Evolutionary conservation across 2,329 filamentous ascomycete genomes (phyloP), one percentile per base, ranked within the genome.

Genomic region (Aspergillus fischeri): DNA sequence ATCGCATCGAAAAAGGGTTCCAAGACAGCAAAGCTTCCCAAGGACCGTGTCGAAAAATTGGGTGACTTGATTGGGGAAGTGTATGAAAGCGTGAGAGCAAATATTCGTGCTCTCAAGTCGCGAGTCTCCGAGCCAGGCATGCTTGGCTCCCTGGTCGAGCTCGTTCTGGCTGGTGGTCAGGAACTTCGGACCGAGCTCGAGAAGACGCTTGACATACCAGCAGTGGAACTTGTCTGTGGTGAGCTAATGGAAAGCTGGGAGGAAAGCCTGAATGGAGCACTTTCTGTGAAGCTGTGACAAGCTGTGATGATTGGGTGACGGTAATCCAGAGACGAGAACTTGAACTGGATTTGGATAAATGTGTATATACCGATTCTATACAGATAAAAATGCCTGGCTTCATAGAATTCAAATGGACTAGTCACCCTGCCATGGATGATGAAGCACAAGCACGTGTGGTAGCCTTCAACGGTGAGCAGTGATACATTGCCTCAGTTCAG

Each of bases 211-310:
- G 75, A 75, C 53, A 67, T 68, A 51, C 68, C 73, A 9, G 69
- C 67, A 3, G 59, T 79, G 57, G 77, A 79, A 62, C 55, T 77
- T 21, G 74, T 77, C 63, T 77, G 74, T 57, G 76, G 74, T n/a
- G 67, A 69, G 32, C 63, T 79, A 61, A 77, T 74, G 68, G 77
- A 79, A 57, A 79, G 77, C 61, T 79, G 77, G 77, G 76, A 78
- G 50, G 76, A 78, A 54, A 75, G 70, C 5, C 66, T 79, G 25
- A 70, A 75, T 53, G 76, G 76, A 3, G 63, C 78, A 41, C 55
- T 77, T 57, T 54, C 54, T 14, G 65, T 72, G 41, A 67, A 57
- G 53, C 56, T 73, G 47, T 74, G 58, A 67, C 53, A 67, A 57
- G 53, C 56, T 73, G 47, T 74, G 58, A 67, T 53, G 8, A n/a